Base-by-base conservation (phyloP, 495 filamentous ascomycete genomes). In the Symbiotaphrina buchneri region DNA sequence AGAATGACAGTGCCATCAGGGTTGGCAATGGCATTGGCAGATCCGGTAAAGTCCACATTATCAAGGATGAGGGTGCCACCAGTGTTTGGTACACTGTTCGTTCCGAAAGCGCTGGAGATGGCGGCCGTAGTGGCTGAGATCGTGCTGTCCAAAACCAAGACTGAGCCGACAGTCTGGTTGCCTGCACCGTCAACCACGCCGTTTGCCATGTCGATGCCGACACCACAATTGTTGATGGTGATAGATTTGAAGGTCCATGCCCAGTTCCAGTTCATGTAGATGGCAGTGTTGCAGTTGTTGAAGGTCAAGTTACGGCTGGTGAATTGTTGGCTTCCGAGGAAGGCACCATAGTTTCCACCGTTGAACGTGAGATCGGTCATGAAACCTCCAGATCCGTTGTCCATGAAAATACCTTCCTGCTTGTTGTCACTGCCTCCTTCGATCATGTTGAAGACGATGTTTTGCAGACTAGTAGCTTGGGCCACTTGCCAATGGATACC, bases 401-500 rank as follows among this genome's bases (percentile, higher is more conserved):
- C 87, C 74, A 94, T 93, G 60, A 78, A 81, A 46, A 95, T 74
- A 44, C 85, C 85, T 53, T 74, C 63, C 49, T 93, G 84, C 42
- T 59, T 56, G 6, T 85, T 87, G n/a, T 62, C 65, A 16, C 55
- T 56, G 26, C 66, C 70, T 37, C 55, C 53, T 13, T 54, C 65
- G 45, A 68, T 57, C 73, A 85, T 74, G 35, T 61, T 56, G 49
- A 90, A 83, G 13, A 68, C 54, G 18, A 83, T 56, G 49, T 87
- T 87, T 44, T 83, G 76, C 21, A 82, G 53, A 39, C 72, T 81
- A 7, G 87, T 93, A 3, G 85, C 87, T 45, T 97, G 87, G 24
- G 80, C 82, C 3, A 97, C 85, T 48, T 95, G 87, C 90, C 90
- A 95, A 52, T 95, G 87, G 34, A 97, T 90, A 52, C 80, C 81